These are phyloP conservation scores for Gastrodia elata DNA, from an alignment of 106 monocot species.

Conservation along the genomic window DNA sequence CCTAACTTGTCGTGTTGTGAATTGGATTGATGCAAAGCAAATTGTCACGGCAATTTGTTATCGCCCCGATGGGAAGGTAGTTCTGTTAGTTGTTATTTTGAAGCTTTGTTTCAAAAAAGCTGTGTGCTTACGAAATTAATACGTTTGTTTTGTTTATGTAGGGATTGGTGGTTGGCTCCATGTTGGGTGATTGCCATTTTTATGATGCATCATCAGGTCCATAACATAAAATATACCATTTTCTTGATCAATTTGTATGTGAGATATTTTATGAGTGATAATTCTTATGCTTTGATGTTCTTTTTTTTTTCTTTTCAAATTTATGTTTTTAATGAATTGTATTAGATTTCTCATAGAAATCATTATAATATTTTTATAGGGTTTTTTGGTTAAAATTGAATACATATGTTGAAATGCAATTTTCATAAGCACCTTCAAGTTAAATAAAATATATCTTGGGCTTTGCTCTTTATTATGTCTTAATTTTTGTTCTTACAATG, in stretches of 20 bases:
- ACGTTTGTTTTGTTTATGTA: conserved; percentile 14
- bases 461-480: too few relatives aligned
- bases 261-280: not conserved
- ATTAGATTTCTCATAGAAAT: not conserved
- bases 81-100: conserved; percentile 3
- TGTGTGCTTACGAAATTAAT: not conserved
- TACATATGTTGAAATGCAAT: not conserved
- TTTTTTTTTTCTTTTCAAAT: not conserved
- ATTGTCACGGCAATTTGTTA: conserved; percentile 63
- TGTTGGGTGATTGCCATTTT: conserved; percentile 58
- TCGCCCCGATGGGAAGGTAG: conserved; percentile 57
- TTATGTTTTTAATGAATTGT: not conserved
- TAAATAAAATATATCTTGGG: too few relatives aligned
- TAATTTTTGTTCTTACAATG: too few relatives aligned
- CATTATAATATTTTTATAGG: not conserved
- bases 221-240: not conserved
- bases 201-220: conserved; percentile 76
- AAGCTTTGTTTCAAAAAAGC: not conserved
- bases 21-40: conserved; percentile 59
- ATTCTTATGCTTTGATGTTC: not conserved
- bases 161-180: conserved; percentile 58
- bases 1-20: conserved; percentile 34
- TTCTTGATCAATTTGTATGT: not conserved
- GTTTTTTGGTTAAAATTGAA: not conserved
- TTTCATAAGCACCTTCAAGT: too few relatives aligned